These are phyloP conservation scores for Pyrrhoderma noxium DNA, from an alignment of 1,284 basidiomycete species.

Conservation along the genomic window DNA sequence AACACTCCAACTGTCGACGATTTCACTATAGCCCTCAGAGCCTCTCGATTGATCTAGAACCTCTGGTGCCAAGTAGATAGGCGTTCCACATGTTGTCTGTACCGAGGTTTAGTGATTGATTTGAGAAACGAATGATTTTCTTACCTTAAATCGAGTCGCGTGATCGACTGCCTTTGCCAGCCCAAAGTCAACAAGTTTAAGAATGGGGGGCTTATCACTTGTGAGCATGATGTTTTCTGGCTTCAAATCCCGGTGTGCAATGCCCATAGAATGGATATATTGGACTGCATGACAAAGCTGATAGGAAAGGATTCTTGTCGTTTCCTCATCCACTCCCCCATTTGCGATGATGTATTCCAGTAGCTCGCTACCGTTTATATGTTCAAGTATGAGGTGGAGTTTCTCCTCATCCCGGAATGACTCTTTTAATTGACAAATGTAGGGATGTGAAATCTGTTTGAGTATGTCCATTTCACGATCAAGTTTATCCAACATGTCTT, in stretches of 20 bases:
- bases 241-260: constrained; percentile 89
- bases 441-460: constrained; percentile 65
- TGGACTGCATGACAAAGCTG: constrained; percentile 7
- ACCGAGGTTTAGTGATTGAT: constrained; percentile 4
- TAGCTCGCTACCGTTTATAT: constrained; percentile 84
- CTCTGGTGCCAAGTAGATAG: constrained; percentile 79
- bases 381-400: constrained; percentile 75
- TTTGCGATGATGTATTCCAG: constrained; percentile 66
- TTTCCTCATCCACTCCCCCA: constrained; percentile 50
- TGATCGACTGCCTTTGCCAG: constrained; percentile 83
- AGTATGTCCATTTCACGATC: constrained; percentile 78
- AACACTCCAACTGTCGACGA: constrained; percentile 90
- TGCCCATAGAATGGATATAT: constrained; percentile 66
- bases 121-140: constrained; percentile 21
- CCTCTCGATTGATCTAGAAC: constrained; percentile 66
- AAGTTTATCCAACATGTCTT: constrained; percentile 38
- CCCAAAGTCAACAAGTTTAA: constrained; percentile 91
- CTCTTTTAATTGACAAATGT: constrained; percentile 78
- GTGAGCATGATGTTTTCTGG: constrained; percentile 85
- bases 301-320: neutral
- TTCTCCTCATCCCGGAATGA: constrained; percentile 62
- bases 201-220: constrained; percentile 48
- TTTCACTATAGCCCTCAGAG: constrained; percentile 68
- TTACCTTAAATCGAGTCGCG: constrained; percentile 60
- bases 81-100: constrained; percentile 85